Conservation (phyloP, 1,139 yeast genomes). For the Lodderomyces elongisporus region DNA sequence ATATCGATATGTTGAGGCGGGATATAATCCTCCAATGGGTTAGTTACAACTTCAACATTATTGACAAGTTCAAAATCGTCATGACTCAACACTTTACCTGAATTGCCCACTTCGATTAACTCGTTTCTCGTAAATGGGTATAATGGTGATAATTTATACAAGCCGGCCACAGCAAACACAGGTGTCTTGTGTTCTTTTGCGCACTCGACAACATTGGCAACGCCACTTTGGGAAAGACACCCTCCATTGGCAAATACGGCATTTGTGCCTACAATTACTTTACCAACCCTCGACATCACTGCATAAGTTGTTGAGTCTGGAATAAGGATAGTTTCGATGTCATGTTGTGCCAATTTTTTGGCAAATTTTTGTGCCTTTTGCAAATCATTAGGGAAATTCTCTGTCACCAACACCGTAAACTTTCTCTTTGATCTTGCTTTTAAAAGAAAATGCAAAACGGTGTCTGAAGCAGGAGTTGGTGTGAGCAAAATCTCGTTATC, state of each 20-base stretch:
- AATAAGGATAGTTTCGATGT: conserved; percentile 83
- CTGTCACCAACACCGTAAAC: conserved; percentile 89
- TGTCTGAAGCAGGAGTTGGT: conserved; percentile 89
- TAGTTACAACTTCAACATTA: conserved; percentile 72
- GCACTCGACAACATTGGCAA: conserved; percentile 88
- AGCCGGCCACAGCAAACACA: conserved; percentile 91
- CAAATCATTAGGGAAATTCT: conserved; percentile 85
- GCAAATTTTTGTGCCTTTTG: conserved; percentile 75
- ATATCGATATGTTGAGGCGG: conserved; percentile 94
- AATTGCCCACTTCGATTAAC: conserved; percentile 88
- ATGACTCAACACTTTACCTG: conserved; percentile 76
- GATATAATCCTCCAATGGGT: conserved; percentile 89
- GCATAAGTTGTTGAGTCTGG: conserved; percentile 95
- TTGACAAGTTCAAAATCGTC: conserved; percentile 61
- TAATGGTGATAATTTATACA: conserved; percentile 86
- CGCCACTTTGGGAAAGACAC: conserved; percentile 84
- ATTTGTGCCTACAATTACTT: conserved; percentile 87
- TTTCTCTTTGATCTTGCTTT: conserved; percentile 87
- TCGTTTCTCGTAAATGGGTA: conserved; percentile 91
- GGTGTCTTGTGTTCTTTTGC: conserved; percentile 95
- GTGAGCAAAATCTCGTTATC: conserved; percentile 88
- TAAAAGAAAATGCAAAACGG: conserved; percentile 80
- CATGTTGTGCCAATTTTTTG: conserved; percentile 70
- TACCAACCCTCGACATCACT: conserved; percentile 95
- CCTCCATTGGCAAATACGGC: conserved; percentile 97